A percentile compares a stretch with the other conserved stretches of the same genome.
Evolutionary conservation across 179 eudicot genomes (phyloP).

Genomic region (Beta corolliflora): DNA sequence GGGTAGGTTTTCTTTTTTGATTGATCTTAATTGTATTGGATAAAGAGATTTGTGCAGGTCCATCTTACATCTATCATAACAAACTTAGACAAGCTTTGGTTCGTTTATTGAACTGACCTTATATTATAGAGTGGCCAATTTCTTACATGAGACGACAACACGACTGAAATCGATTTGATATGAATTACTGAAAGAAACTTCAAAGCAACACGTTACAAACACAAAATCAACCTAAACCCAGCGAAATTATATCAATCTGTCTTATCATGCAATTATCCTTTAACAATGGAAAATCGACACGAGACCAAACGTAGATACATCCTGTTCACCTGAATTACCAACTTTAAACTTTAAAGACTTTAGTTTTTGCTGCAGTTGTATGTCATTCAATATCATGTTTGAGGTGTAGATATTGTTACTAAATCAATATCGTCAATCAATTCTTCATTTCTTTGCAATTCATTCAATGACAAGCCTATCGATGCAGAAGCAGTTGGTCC

Average conservation of each 20-base stretch:
- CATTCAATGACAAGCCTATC: constrained; percentile 87
- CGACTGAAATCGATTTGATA: too few relatives aligned
- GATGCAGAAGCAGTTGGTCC: constrained; percentile 65
- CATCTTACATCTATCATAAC: not conserved
- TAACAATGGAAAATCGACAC: too few relatives aligned
- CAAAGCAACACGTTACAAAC: too few relatives aligned
- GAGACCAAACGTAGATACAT: too few relatives aligned
- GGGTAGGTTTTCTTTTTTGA: constrained; percentile 56
- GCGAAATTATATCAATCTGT: too few relatives aligned
- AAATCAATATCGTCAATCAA: not conserved
- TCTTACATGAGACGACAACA: too few relatives aligned
- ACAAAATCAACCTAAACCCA: too few relatives aligned
- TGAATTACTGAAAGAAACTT: too few relatives aligned
- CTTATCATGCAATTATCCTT: too few relatives aligned
- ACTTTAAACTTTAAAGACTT: not conserved
- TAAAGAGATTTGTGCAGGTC: not conserved
- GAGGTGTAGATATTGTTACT: too few relatives aligned
- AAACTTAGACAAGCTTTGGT: not conserved
- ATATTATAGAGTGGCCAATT: too few relatives aligned
- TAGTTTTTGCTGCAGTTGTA: not conserved
- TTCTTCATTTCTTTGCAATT: constrained; percentile 41
- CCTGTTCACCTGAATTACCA: too few relatives aligned
- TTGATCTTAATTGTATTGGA: not conserved
- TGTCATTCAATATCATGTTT: not conserved
- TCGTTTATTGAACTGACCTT: not conserved